Evolutionary conservation across 805 yeast genomes (phyloP), one percentile per base, ranked within the genome.

Genomic region (Metschnikowia matae): DNA sequence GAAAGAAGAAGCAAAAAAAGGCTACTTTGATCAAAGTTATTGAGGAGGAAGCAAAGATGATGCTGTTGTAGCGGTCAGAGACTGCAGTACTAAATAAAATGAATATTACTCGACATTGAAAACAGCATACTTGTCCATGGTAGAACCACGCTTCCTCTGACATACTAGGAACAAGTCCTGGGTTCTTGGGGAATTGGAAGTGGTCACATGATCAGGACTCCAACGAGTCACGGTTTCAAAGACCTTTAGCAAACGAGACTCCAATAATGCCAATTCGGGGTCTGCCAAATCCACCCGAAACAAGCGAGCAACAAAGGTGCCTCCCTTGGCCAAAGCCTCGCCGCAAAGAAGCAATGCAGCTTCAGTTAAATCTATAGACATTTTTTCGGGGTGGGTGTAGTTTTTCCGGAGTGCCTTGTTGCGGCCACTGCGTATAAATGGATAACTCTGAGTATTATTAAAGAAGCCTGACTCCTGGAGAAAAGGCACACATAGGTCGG

Each of bases 301-400:
- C 23, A 73, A 48, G 42, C 75, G 55, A 5, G 69, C 47, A 6
- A 73, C 65, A 38, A 72, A 55, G 1, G 57, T 62, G 1, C 77
- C 77, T 1, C 57, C 57, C 13, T 65, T 61, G 38, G 54, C 59
- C 52, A 73, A 58, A 0, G 64, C 48, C 1, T 60, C 60, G 43
- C 72, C 66, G 11, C 64, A 55, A 15, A 73, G 52, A 3, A 69
- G 51, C 33, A 72, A 55, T 1, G 74, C 61, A 0, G 76, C 75
- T 47, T 73, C 77, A 0, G 75, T 74, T 57, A 71, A 55, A 54
- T 73, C 77, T 13, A 72, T 54, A 2, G 68, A 54, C 20, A 70
- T 58, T 40, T 67, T 66, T n/a, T 51, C 42, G 1, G 66, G 65
- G 33, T 67, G 59, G 4, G 50, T 48, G 14, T 62, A 50, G 1